Evolutionary conservation across 345 rosid species (phyloP), one percentile per base, ranked within the genome.

Genomic region (Citrus cavaleriei): DNA sequence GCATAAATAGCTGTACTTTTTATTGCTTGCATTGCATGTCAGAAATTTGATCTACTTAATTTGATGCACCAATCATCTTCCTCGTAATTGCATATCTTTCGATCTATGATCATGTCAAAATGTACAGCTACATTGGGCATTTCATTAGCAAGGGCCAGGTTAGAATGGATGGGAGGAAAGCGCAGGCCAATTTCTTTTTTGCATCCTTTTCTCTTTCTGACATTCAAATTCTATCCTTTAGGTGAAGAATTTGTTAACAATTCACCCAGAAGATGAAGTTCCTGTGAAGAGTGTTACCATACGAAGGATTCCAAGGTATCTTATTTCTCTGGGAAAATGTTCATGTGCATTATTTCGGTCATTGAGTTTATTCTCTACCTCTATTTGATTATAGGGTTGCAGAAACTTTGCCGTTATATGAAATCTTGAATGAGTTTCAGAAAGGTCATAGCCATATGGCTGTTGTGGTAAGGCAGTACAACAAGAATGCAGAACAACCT

Each of bases 371-470:
- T 68, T 67, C 24, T 74, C 65, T 35, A 2, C 35, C 14, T 68
- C 22, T 58, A 16, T 82, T 30, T 74, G 34, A 74, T 65, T 77
- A 12, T 67, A 93, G 98, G 89, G 95, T 96, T 81, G 89, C 77
- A 72, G 99, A 94, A 78, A 87, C 76, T 27, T 82, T 94, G 87
- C 99, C 99, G 32, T 82, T 96, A 63, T 96, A 96, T 83, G 99
- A 96, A 83, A 94, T 96, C 83, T 77, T 96, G 89, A 96, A 96
- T 78, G 99, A 96, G 87, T 96, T 96, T 83, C 99, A 96, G 82
- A 96, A 96, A 85, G 99, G 99, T 68, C 99, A 93, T 71, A 96
- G 99, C 88, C 99, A 96, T 80, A 96, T 96, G 99, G 98, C 98
- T 71, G 95, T 94, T 80, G 94, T 94, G 60, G 91, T 92, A 38